phyloP scores from a whole-genome alignment of 305 asterid species.

The Euphrasia arctica region DNA sequence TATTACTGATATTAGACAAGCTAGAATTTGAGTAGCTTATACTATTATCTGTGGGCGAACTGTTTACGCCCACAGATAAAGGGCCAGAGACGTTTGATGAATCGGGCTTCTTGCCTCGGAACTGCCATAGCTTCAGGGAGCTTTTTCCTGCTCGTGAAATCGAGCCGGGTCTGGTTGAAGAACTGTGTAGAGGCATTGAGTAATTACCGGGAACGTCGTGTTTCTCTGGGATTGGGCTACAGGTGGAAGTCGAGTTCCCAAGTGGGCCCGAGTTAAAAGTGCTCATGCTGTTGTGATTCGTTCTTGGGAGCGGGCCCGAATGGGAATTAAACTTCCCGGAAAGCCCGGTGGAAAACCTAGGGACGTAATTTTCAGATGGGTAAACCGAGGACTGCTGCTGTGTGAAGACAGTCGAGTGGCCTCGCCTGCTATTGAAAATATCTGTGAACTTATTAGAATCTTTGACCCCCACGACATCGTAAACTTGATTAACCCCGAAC shows the following conservation, averaged over 20 bases:
- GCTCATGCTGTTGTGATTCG: conserved; percentile 24
- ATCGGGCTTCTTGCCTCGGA: conserved; percentile 45
- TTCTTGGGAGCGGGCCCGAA: conserved; percentile 67
- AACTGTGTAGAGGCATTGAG: conserved; percentile 61
- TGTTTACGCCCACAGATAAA: neutral
- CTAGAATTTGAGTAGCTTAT: neutral
- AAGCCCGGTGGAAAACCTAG: conserved; percentile 46
- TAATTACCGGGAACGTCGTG: too few relatives aligned
- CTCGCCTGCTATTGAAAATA: conserved; percentile 44
- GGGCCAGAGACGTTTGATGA: conserved; percentile 22
- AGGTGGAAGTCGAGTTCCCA: conserved; percentile 38
- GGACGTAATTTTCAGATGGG: conserved; percentile 60
- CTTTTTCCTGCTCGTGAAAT: conserved; percentile 43
- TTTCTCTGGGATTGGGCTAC: conserved; percentile 43
- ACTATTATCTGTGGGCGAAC: neutral
- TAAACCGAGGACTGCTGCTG: conserved; percentile 59
- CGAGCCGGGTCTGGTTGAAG: conserved; percentile 47
- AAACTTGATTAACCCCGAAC: conserved; percentile 48
- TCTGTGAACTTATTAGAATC: conserved; percentile 38
- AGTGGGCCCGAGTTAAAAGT: conserved; percentile 61
- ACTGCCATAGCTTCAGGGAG: conserved; percentile 51
- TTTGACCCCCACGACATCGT: conserved; percentile 38
- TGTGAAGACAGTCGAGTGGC: conserved; percentile 57
- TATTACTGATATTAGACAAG: conserved; percentile 20
- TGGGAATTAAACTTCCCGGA: conserved; percentile 36